Base-by-base conservation (phyloP, 2,329 filamentous ascomycete species). In the Rutstroemia sp. region DNA sequence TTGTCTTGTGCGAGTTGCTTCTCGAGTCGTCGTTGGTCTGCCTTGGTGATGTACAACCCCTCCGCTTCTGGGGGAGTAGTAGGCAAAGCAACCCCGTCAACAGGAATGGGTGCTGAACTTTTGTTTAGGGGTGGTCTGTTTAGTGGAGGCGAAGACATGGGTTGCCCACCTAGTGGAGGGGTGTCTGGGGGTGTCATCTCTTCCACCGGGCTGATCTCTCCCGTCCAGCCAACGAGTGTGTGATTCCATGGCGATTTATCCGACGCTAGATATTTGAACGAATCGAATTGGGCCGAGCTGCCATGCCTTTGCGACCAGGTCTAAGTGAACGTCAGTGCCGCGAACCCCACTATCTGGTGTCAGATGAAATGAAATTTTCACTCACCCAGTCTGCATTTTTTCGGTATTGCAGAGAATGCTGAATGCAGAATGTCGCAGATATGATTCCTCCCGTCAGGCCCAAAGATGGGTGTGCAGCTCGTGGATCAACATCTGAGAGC, bases 181-280 rank as follows among this genome's bases (percentile, higher is more conserved):
- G 76, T 77, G 54, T 73, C 72, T 17, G 77, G 75, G 2, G 78
- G 73, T 5, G 76, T 75, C 12, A 74, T 61, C 19, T 71, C 67
- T 46, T 80, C 76, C 42, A 76, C 73, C 4, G 72, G 74, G 57
- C 85, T 81, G 58, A 92, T 87, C 71, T 97, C 92, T 57, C 92
- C 92, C 3, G 92, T 96, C 92, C 92, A 97, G 47, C 90, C 92
- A 53, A 97, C 88, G 5, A 96, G 81, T 0, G 86, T 94, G 73
- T 96, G 92, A 65, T 91, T 89, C 92, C 92, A 97, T 19, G 87
- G 84, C 2, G 87, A 86, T 45, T 87, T 80, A 56, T 87, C 78
- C n/a, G 91, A 95, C 3, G 91, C 89, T 46, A 97, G 83, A 72
- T 95, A 86, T 56, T 86, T 82, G 67, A 97, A 91, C 9, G 91